Percentiles rank a stretch among this genome's conserved stretches.
These are phyloP conservation scores for Huntiella savannae DNA, from an alignment of 2,329 filamentous ascomycete species.

Conservation along the genomic window DNA sequence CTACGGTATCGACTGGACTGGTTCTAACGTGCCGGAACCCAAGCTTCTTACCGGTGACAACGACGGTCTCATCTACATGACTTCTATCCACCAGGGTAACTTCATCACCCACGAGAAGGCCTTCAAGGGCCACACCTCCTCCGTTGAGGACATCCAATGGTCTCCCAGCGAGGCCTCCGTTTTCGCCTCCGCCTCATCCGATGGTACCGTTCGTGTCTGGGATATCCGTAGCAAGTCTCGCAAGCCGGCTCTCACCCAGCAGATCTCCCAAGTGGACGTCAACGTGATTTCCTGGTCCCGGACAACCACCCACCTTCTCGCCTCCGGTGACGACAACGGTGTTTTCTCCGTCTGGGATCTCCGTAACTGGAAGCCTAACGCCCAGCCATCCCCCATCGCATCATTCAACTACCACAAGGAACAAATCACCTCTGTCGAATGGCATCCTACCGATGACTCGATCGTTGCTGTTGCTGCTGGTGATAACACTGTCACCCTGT, in stretches of 20 bases:
- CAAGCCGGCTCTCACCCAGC: constrained; percentile 70
- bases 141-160: constrained; percentile 93
- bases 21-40: constrained; percentile 36
- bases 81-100: constrained; percentile 69
- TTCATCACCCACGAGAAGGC: constrained; percentile 74
- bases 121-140: constrained; percentile 67
- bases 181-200: constrained; percentile 82
- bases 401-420: constrained; percentile 91
- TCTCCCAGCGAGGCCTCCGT: constrained; percentile 83
- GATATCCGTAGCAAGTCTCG: constrained; percentile 81
- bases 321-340: constrained; percentile 82
- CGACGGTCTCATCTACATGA: constrained; percentile 73
- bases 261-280: constrained; percentile 69
- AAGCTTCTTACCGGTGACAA: constrained; percentile 87
- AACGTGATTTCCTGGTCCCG: constrained; percentile 95
- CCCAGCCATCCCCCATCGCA: constrained; percentile 60
- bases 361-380: constrained; percentile 64
- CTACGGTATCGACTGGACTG: constrained; percentile 95
- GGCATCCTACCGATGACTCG: constrained; percentile 93
- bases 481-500: constrained; percentile 85
- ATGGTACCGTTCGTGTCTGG: constrained; percentile 92
- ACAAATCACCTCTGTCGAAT: constrained; percentile 88
- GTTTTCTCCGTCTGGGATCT: constrained; percentile 94
- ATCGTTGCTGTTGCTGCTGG: constrained; percentile 83
- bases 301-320: constrained; percentile 73